These are phyloP conservation scores for Glarea lozoyensis DNA, from an alignment of 495 filamentous ascomycete genomes.

Conservation along the genomic window DNA sequence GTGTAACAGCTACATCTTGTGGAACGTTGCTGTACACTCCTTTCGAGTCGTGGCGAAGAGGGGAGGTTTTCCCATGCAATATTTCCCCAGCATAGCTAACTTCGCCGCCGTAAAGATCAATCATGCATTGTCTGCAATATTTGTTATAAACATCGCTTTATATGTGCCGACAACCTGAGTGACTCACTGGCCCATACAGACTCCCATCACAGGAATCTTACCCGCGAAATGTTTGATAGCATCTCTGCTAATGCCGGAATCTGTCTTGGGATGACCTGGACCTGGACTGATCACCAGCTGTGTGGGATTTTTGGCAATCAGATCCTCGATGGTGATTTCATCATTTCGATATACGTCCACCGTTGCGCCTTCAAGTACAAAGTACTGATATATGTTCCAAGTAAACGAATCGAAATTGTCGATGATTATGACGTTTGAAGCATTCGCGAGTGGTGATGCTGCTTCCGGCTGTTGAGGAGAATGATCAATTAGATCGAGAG, in stretches of 20 bases:
- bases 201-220: slow-evolving; percentile 92
- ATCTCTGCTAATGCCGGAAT: slow-evolving; percentile 86
- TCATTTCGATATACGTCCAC: slow-evolving; percentile 91
- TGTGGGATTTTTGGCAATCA: slow-evolving; percentile 75
- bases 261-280: slow-evolving; percentile 80
- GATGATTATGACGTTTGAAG: slow-evolving; percentile 87
- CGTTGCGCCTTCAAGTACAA: slow-evolving; percentile 84
- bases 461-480: slow-evolving; percentile 74
- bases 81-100: slow-evolving; percentile 95
- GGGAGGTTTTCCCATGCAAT: slow-evolving; percentile 92
- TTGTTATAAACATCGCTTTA: slow-evolving; percentile 2
- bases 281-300: slow-evolving; percentile 94
- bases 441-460: slow-evolving; percentile 57
- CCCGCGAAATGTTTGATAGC: slow-evolving; percentile 90
- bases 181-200: slow-evolving; percentile 92
- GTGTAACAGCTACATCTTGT: slow-evolving; percentile 74
- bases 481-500: slow-evolving; percentile 63
- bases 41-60: slow-evolving; percentile 76
- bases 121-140: slow-evolving; percentile 69
- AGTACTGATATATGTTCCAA: slow-evolving; percentile 98
- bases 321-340: slow-evolving; percentile 73
- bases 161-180: background rate
- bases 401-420: slow-evolving; percentile 99
- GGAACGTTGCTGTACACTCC: slow-evolving; percentile 75
- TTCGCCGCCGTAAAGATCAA: slow-evolving; percentile 79